Percentiles rank a stretch among this genome's conserved stretches.
Evolutionary conservation across 345 rosid species (phyloP).

Genomic region (Arabidopsis suecica): DNA sequence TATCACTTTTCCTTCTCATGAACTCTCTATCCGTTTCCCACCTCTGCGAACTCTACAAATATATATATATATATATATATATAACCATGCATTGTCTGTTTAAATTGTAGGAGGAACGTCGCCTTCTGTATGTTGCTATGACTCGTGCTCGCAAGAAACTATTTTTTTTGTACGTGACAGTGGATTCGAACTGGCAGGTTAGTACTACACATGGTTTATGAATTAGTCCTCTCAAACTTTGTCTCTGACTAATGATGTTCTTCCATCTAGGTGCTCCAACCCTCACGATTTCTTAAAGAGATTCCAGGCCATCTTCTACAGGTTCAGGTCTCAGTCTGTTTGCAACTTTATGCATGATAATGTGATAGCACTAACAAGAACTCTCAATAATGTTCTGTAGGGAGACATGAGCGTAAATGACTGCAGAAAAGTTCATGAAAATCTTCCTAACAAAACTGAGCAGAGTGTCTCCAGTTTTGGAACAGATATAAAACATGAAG

Average conservation of each 20-base stretch:
- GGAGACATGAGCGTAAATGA: slow-evolving; percentile 55
- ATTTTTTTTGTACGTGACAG: slow-evolving; percentile 70
- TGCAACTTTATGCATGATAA: slow-evolving; percentile 24
- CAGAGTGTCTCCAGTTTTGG: slow-evolving; percentile 28
- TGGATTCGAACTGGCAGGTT: slow-evolving; percentile 98
- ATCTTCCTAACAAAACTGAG: slow-evolving; percentile 45
- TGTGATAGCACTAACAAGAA: slow-evolving; percentile 23
- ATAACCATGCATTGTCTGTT: slow-evolving; percentile 23
- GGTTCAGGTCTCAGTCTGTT: slow-evolving; percentile 52
- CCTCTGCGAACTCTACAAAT: slow-evolving; percentile 21
- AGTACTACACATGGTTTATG: slow-evolving; percentile 35
- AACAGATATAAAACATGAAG: slow-evolving; percentile 34
- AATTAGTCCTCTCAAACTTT: slow-evolving; percentile 11
- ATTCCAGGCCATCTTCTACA: slow-evolving; percentile 82
- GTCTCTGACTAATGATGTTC: slow-evolving; percentile 39
- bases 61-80: not conserved
- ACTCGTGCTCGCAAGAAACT: slow-evolving; percentile 90
- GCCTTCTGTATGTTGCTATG: slow-evolving; percentile 92
- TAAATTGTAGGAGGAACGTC: slow-evolving; percentile 81
- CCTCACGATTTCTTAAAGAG: slow-evolving; percentile 93
- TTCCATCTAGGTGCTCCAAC: slow-evolving; percentile 76
- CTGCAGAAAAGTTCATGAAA: slow-evolving; percentile 49
- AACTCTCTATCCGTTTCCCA: slow-evolving; percentile 12
- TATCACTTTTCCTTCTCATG: slow-evolving; percentile 35
- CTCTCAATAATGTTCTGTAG: slow-evolving; percentile 44